A percentile compares a stretch with the other conserved stretches of the same genome.
These are phyloP conservation scores for Acanthamoeba sp. DNA, from an alignment of 208 protist genomes.

Conservation along the genomic window DNA sequence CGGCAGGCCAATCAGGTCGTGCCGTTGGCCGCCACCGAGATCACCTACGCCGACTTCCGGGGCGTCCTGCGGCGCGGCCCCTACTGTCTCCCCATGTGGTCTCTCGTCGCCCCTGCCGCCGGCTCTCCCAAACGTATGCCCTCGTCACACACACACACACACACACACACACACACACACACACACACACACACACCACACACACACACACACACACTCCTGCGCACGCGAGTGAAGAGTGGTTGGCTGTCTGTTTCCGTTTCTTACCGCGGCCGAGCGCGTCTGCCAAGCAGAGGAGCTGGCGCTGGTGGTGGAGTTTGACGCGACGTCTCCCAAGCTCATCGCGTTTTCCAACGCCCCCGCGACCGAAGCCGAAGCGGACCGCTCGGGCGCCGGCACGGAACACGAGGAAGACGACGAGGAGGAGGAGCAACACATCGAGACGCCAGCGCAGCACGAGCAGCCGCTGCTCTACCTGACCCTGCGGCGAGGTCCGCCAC, in stretches of 20 bases:
- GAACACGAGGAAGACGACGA: neutral
- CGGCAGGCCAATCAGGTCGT: neutral
- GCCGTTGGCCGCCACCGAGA: neutral
- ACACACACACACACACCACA: too few relatives aligned
- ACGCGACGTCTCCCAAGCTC: neutral
- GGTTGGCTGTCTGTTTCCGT: too few relatives aligned
- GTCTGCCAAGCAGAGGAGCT: neutral
- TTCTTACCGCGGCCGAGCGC: neutral
- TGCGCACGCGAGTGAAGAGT: too few relatives aligned
- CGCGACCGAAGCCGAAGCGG: too few relatives aligned
- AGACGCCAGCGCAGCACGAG: neutral
- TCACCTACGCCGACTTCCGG: constrained; percentile 21
- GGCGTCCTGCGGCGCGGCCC: constrained; percentile 6
- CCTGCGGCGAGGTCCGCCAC: neutral
- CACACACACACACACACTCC: too few relatives aligned
- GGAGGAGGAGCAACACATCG: neutral
- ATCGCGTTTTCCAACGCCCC: neutral
- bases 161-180: too few relatives aligned
- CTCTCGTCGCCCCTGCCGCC: neutral
- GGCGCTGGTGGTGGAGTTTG: neutral
- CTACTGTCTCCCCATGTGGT: constrained; percentile 1
- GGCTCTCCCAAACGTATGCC: neutral
- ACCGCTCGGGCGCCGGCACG: too few relatives aligned
- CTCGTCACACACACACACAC: too few relatives aligned
- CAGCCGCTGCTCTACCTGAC: neutral